Evolutionary conservation across 148 eudicot species (phyloP), one percentile per base, ranked within the genome.

Genomic region (Chenopodium formosanum): DNA sequence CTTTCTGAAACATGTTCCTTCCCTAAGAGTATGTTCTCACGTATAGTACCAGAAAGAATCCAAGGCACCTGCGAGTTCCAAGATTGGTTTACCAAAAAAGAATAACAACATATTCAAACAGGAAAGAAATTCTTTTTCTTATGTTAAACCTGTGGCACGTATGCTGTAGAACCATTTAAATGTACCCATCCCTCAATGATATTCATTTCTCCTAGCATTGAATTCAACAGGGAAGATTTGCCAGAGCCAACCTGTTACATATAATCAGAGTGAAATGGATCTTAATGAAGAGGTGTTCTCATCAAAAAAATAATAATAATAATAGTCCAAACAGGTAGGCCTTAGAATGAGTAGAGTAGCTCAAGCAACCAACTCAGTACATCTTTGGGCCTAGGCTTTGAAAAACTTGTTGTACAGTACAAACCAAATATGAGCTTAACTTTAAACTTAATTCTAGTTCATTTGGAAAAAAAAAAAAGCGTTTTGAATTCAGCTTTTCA

Each of bases 11-110:
- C 79, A 74, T 91, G 91, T 76, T 89, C 90, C 87, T 86, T 90
- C 70, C 94, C 97, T 83, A 95, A 88, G 83, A 91, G 83, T 79
- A 95, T 85, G 86, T 95, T 95, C 73, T 95, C 95, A 72, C 95
- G 97, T 10, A 95, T 79, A 22, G 97, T 90, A 80, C 98, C 99
- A 44, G 99, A 92, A 81, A 92, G 93, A 85, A 95, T 89, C 99
- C 99, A 95, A 13, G 99, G 97, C 74, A 94, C 92, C 99, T 95
- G 82, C 64, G 53, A 53, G 14, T 81, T 72, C 74, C 75, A 76
- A 74, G 44, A 46, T 44, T 48, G 70, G 83, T 86, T 78, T 72
- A 82, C 37, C 37, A 50, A 52, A 72, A n/a, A 86, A 74, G 69
- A 79, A 40, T 34, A 65, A 58, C 44, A 47, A 22, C 50, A 32